These are phyloP conservation scores for Toxicodendron radicans DNA, from an alignment of 345 rosid species.

Conservation along the genomic window DNA sequence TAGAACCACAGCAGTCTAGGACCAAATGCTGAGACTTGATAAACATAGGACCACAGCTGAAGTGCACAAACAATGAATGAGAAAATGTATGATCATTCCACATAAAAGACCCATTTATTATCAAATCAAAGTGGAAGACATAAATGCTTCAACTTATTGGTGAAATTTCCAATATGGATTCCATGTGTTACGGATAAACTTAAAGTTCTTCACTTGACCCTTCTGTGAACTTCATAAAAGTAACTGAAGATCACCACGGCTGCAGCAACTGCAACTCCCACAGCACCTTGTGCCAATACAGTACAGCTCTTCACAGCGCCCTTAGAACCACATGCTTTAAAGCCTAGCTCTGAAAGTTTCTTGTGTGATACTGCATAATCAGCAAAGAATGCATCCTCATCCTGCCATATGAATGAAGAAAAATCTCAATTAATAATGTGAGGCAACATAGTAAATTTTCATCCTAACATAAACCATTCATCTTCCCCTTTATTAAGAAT, in stretches of 20 bases:
- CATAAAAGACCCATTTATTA: background rate
- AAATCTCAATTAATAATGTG: background rate
- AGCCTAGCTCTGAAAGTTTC: constrained; percentile 85
- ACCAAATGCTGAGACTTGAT: too few relatives aligned
- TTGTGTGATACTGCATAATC: constrained; percentile 80
- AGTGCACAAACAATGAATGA: background rate
- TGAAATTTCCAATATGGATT: background rate
- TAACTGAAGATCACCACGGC: constrained; percentile 40
- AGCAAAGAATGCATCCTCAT: constrained; percentile 72
- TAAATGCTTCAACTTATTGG: background rate
- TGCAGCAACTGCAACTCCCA: constrained; percentile 43
- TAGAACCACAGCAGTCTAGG: too few relatives aligned
- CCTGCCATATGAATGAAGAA: constrained; percentile 38
- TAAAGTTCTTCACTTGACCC: constrained; percentile 33
- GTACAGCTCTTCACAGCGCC: constrained; percentile 12
- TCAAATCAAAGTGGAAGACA: background rate
- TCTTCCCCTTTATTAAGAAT: background rate
- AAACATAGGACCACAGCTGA: too few relatives aligned
- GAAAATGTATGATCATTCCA: background rate
- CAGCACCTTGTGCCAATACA: constrained; percentile 28
- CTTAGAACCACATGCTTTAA: constrained; percentile 32
- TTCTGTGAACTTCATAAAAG: constrained; percentile 42
- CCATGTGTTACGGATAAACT: background rate
- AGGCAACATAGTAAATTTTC: background rate
- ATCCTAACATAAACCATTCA: background rate